These are phyloP conservation scores for Pogostemon cablin DNA, from an alignment of 257 asterid species.

Conservation along the genomic window DNA sequence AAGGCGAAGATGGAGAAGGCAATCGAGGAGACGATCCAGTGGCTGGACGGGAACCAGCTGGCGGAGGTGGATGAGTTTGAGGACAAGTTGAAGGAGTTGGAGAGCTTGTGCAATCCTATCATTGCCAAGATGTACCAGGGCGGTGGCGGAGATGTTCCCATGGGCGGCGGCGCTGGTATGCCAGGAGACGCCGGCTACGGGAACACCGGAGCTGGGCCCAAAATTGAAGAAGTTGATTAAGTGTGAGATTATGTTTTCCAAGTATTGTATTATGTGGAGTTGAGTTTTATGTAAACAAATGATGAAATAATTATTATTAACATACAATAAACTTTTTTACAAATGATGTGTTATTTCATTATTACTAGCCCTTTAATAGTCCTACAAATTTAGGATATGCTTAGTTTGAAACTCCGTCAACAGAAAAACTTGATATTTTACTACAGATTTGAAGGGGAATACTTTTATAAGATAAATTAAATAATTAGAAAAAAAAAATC, in stretches of 20 bases:
- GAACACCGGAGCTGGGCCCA: constrained; percentile 46
- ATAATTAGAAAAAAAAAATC: not conserved
- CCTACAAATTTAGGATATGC: no score
- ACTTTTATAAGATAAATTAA: no score
- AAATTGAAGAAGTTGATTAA: constrained; percentile 51
- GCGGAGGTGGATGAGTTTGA: constrained; percentile 68
- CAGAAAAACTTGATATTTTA: no score
- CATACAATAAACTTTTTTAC: no score
- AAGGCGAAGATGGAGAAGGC: constrained; percentile 61
- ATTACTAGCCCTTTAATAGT: no score
- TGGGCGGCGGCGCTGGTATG: constrained; percentile 44
- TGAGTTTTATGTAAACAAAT: not conserved
- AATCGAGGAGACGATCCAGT: constrained; percentile 46
- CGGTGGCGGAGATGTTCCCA: constrained; percentile 47
- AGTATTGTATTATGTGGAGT: not conserved
- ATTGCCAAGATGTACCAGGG: constrained; percentile 57
- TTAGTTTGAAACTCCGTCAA: no score
- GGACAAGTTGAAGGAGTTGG: constrained; percentile 62
- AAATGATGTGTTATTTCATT: no score
- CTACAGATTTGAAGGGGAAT: no score
- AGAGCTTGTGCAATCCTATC: constrained; percentile 52
- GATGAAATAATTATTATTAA: no score
- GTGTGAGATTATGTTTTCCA: not conserved
- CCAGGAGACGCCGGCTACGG: constrained; percentile 44
- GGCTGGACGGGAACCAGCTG: constrained; percentile 64